Conservation (phyloP, 2,329 filamentous ascomycete species). For the Lasiodiplodia citricola region DNA sequence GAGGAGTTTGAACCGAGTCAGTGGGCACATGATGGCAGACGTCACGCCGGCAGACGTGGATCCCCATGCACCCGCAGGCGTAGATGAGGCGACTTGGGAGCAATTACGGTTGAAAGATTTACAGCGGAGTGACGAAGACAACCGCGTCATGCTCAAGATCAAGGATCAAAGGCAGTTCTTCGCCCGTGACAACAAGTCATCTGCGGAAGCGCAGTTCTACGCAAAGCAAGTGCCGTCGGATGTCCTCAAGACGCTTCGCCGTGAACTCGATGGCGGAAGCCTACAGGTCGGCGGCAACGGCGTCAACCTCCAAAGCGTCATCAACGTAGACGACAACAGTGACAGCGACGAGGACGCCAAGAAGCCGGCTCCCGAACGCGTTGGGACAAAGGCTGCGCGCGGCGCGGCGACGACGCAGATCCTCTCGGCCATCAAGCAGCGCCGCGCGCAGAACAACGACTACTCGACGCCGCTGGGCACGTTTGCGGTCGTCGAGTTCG, state of each 20-base stretch:
- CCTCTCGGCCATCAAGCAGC: slow-evolving; percentile 67
- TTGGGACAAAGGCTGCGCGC: slow-evolving; percentile 73
- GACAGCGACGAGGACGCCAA: slow-evolving; percentile 62
- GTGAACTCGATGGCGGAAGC: slow-evolving; percentile 61
- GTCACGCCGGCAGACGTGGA: slow-evolving; percentile 80
- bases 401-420: slow-evolving; percentile 69
- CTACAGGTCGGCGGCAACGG: slow-evolving; percentile 36
- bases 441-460: slow-evolving; percentile 61
- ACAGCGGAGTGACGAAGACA: slow-evolving; percentile 72
- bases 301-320: slow-evolving; percentile 64
- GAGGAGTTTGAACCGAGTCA: slow-evolving; percentile 84
- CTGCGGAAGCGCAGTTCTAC: slow-evolving; percentile 62
- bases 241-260: slow-evolving; percentile 68
- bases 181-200: slow-evolving; percentile 56
- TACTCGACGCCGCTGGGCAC: slow-evolving; percentile 34
- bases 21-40: slow-evolving; percentile 90
- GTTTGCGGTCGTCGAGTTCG: slow-evolving; percentile 37
- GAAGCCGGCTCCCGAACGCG: slow-evolving; percentile 59
- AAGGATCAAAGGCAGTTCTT: slow-evolving; percentile 88
- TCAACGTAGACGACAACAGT: slow-evolving; percentile 73
- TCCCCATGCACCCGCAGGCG: slow-evolving; percentile 66
- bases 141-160: slow-evolving; percentile 82
- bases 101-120: slow-evolving; percentile 82
- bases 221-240: slow-evolving; percentile 71
- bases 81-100: slow-evolving; percentile 75